Evolutionary conservation across 371 early-diverging fungal species (phyloP), one percentile per base, ranked within the genome.

Genomic region (Mucor velutinosus): DNA sequence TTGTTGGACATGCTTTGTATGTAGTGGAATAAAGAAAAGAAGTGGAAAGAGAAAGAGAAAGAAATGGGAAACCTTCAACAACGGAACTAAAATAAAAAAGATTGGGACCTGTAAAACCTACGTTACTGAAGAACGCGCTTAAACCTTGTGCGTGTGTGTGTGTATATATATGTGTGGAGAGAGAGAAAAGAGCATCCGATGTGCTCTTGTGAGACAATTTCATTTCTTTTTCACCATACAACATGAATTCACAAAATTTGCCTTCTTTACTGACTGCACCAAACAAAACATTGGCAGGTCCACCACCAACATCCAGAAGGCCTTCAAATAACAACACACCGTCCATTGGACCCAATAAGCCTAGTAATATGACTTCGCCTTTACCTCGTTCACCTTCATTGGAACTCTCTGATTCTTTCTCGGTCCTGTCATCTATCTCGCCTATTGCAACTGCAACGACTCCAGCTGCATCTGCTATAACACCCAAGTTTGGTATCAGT

Each of bases 1-100:
- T 95, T 96, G 78, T 90, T 93, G 76, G 81, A 78, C 81, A 84
- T 84, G 60, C 23, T 63, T 37, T 37, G 12, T 10, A 23, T 47
- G 10, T 47, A 29, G 32, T 19, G n/a, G 32, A 32, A 30, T 14
- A 23, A n/a, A 15, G 30, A 19, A 41, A 25, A 35, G 23, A 47
- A 58, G 35, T 33, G 23, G 10, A 58, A 45, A 65, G 32, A 43
- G 23, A 17, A 23, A 47, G 47, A 47, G 45, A 10, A 45, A 30
- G 23, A 21, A 58, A 23, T 58, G 14, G 37, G 37, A 37, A 37
- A 14, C 37, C 37, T 37, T 37, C 14, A 37, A 37, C 14, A 37
- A 37, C 37, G 37, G 37, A 37, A 37, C 37, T 37, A 37, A 37
- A 37, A 37, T 37, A 33, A 37, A 37, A 37, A 37, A 37, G 37